Evolutionary conservation across 306 rosid genomes (phyloP), one percentile per base, ranked within the genome.

Genomic region (Quercus wislizeni): DNA sequence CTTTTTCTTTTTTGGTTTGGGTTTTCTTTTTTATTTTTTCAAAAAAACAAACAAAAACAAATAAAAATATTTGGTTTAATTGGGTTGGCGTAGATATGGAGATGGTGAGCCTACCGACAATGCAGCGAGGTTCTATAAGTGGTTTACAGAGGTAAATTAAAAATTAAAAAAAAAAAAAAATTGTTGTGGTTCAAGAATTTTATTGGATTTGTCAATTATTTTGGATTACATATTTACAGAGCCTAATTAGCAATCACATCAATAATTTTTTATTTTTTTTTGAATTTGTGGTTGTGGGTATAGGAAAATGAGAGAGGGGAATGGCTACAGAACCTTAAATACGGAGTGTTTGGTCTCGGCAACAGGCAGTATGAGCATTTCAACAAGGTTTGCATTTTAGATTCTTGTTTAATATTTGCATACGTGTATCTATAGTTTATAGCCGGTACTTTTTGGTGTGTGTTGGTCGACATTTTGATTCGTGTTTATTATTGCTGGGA

Each of bases 21-120:
- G 65, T 27, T 38, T 38, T 8, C 0, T 38, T 38, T 38, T 38
- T 38, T 38, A 1, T 7, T 7, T 7, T 7, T 38, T 7, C 0
- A 35, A 35, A 35, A 23, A 31, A 31, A 31, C 1, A 31, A 31
- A 31, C 5, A 4, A 4, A 31, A 6, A 35, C 0, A 6, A 38
- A 38, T 38, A 7, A 38, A 57, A 59, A 23, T 79, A 10, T 30
- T 73, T 71, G 64, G 76, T 69, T 80, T 57, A 64, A 51, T 76
- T 75, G 82, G 73, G 49, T 77, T 46, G 78, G 58, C 87, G 81
- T 86, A 96, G 99, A 89, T 96, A 96, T 81, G 99, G 99, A 78
- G 99, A 96, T 81, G 99, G 99, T 18, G 99, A 96, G 84, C 99
- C 99, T 63, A 96, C 99, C 0, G 99, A 96, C 76, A 96, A 96